phyloP scores from a whole-genome alignment of 2,329 filamentous ascomycete species.

The Hypoxylon sp. region DNA sequence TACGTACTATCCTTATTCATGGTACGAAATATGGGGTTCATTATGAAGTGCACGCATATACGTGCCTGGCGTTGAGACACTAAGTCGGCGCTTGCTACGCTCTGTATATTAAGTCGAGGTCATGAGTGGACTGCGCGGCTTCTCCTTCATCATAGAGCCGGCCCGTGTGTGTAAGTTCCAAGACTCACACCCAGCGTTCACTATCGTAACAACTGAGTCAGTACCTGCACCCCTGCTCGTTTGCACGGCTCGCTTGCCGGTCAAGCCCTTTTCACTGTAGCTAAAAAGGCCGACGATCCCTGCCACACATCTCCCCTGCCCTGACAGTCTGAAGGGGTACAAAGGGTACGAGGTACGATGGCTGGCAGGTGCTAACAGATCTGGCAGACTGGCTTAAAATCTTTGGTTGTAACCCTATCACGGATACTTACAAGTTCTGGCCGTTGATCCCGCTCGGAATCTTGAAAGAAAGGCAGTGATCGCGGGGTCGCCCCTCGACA shows the following conservation, averaged over 20 bases:
- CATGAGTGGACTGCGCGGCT: conserved; percentile 49
- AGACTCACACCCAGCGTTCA: conserved; percentile 38
- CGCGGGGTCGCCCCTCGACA: conserved; percentile 43
- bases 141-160: conserved; percentile 45
- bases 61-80: conserved; percentile 47
- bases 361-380: conserved; percentile 42
- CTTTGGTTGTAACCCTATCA: conserved; percentile 49
- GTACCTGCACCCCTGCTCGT: conserved; percentile 35
- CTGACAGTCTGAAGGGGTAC: conserved; percentile 32
- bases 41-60: conserved; percentile 46
- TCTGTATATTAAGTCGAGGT: conserved; percentile 52
- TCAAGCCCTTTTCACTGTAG: conserved; percentile 39
- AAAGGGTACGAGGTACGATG: conserved; percentile 35
- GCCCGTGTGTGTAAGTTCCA: conserved; percentile 42
- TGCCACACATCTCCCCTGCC: conserved; percentile 39
- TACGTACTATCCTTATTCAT: conserved; percentile 42
- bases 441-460: conserved; percentile 46
- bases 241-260: conserved; percentile 41
- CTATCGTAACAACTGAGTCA: conserved; percentile 20
- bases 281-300: conserved; percentile 43
- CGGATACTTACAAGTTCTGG: conserved; percentile 48
- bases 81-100: conserved; percentile 48
- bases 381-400: conserved; percentile 40
- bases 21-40: conserved; percentile 47
- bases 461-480: conserved; percentile 43